Evolutionary conservation across 352 stramenopile genomes (phyloP).

Genomic region (Globisporangium radiosum): DNA sequence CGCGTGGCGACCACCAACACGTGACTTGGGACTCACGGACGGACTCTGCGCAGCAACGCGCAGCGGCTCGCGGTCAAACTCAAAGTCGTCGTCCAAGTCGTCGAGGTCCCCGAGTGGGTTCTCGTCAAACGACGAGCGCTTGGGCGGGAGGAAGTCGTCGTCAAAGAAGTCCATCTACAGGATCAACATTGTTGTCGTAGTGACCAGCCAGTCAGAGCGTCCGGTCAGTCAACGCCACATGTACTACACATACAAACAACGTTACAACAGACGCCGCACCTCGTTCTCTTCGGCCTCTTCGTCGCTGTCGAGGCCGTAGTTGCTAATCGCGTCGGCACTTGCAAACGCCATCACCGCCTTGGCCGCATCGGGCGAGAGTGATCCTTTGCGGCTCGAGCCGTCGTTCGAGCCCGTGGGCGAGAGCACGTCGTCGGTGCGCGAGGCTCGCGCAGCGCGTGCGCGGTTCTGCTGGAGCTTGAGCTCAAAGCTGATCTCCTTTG

Average conservation of each 20-base stretch:
- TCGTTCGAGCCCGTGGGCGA: conserved; percentile 74
- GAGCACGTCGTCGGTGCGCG: conserved; percentile 55
- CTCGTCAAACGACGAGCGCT: conserved; percentile 76
- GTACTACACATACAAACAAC: not conserved
- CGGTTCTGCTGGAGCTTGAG: conserved; percentile 79
- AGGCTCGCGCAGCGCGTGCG: conserved; percentile 41
- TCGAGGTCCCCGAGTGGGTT: conserved; percentile 65
- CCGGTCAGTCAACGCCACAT: not conserved
- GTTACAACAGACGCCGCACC: conserved; percentile 19
- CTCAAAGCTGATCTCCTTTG: conserved; percentile 87
- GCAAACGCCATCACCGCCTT: conserved; percentile 50
- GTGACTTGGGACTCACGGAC: conserved; percentile 48
- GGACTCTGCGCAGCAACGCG: conserved; percentile 37
- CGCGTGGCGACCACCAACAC: conserved; percentile 19
- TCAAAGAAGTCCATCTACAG: conserved; percentile 67
- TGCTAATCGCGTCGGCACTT: conserved; percentile 32
- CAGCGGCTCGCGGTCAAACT: conserved; percentile 76
- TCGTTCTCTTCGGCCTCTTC: conserved; percentile 85
- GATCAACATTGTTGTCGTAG: too few species aligned
- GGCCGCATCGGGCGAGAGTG: conserved; percentile 48
- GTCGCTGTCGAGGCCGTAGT: conserved; percentile 71
- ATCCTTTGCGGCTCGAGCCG: conserved; percentile 61
- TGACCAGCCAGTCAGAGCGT: too few species aligned
- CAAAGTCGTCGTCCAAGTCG: conserved; percentile 84
- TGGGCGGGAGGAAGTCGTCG: conserved; percentile 60